These are phyloP conservation scores for Acaromyces ingoldii DNA, from an alignment of 1,284 basidiomycete genomes.

Conservation along the genomic window DNA sequence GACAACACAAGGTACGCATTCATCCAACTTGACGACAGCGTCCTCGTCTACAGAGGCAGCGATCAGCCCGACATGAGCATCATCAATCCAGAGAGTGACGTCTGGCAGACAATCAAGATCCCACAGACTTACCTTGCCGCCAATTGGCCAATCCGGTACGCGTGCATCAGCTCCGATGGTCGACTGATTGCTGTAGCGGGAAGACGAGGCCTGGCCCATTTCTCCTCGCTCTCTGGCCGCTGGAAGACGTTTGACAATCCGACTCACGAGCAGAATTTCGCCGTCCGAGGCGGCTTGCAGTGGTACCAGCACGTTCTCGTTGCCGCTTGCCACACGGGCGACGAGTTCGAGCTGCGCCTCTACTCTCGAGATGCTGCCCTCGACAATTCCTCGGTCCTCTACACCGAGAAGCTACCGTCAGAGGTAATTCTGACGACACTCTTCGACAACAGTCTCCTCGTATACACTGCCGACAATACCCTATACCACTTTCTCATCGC, in stretches of 20 bases:
- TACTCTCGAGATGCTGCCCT: conserved; percentile 93
- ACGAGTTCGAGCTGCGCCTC: conserved; percentile 62
- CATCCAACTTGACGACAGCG: conserved; percentile 87
- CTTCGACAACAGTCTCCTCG: conserved; percentile 91
- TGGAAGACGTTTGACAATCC: conserved; percentile 87
- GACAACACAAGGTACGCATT: conserved; percentile 93
- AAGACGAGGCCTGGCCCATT: conserved; percentile 82
- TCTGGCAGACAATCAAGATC: conserved; percentile 58
- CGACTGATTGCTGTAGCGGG: conserved; percentile 90
- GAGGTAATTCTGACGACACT: conserved; percentile 58
- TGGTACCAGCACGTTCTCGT: conserved; percentile 98
- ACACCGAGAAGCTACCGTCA: conserved; percentile 72
- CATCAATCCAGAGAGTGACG: conserved; percentile 97
- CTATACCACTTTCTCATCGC: conserved; percentile 88
- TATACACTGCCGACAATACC: conserved; percentile 94
- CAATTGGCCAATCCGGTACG: conserved; percentile 94
- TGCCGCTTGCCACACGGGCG: conserved; percentile 62
- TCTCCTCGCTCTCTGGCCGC: conserved; percentile 83
- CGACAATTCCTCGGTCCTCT: conserved; percentile 75
- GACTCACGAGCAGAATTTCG: conserved; percentile 82
- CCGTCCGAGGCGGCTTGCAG: conserved; percentile 81
- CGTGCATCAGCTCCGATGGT: conserved; percentile 84
- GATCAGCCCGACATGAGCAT: conserved; percentile 97
- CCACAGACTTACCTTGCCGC: conserved; percentile 79
- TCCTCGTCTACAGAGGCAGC: conserved; percentile 90